Evolutionary conservation across 1,284 basidiomycete genomes (phyloP).

Genomic region (Puccinia coronata): DNA sequence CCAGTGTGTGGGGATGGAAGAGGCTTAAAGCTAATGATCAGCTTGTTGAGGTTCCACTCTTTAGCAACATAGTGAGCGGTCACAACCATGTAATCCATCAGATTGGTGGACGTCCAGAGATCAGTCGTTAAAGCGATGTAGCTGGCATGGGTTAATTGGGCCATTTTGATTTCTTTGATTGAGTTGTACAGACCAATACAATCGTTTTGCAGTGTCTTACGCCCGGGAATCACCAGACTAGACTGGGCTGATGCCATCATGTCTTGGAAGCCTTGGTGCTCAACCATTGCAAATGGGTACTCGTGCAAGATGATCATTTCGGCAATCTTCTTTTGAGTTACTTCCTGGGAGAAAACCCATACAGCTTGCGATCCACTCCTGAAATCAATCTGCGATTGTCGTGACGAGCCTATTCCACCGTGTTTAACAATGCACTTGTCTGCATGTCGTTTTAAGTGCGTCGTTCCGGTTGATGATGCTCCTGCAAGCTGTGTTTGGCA

Average conservation of each 20-base stretch:
- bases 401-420: background rate
- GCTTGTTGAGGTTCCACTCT: background rate
- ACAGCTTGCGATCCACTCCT: background rate
- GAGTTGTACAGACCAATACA: background rate
- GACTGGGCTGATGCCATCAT: background rate
- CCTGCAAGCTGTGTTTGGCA: background rate
- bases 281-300: background rate
- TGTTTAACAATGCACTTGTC: background rate
- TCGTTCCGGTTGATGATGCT: background rate
- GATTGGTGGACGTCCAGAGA: background rate
- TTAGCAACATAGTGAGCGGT: background rate
- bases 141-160: background rate
- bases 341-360: background rate
- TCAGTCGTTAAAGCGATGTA: background rate
- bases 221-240: background rate
- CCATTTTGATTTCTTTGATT: background rate
- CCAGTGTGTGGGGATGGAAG: conserved; percentile 10
- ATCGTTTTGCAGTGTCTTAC: background rate
- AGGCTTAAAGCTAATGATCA: conserved; percentile 5
- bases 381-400: background rate
- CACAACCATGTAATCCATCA: conserved; percentile 8
- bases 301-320: conserved; percentile 5
- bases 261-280: background rate
- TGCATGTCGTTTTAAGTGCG: background rate
- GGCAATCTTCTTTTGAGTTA: background rate